These are phyloP conservation scores for Aphanomyces euteiches DNA, from an alignment of 352 stramenopile species.

Conservation along the genomic window DNA sequence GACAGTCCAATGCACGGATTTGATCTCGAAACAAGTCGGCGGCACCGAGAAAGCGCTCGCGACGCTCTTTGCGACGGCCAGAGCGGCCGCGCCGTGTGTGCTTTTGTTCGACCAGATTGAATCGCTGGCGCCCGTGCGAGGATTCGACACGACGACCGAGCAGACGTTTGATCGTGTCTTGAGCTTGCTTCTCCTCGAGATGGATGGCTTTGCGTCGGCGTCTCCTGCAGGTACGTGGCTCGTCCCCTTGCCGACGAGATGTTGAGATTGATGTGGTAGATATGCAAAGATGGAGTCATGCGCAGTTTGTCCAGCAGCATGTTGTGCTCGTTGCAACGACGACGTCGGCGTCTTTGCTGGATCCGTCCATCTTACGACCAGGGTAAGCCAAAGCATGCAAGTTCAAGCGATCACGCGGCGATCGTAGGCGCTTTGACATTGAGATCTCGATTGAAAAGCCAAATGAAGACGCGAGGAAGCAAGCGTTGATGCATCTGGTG, in stretches of 20 bases:
- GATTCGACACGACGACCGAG: constrained; percentile 89
- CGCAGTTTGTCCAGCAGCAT: constrained; percentile 72
- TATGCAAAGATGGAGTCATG: constrained; percentile 27
- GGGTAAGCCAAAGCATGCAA: constrained; percentile 44
- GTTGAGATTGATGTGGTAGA: constrained; percentile 34
- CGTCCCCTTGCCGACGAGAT: background rate
- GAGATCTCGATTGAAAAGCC: constrained; percentile 67
- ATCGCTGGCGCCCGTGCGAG: constrained; percentile 76
- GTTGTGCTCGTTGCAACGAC: constrained; percentile 84
- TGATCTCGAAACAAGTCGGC: constrained; percentile 85
- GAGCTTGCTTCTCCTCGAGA: constrained; percentile 87
- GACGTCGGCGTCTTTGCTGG: constrained; percentile 62
- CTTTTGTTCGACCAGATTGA: constrained; percentile 93
- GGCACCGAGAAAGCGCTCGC: constrained; percentile 85
- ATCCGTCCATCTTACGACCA: constrained; percentile 81
- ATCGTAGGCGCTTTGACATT: constrained; percentile 70
- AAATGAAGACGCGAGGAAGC: constrained; percentile 45
- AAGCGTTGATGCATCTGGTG: constrained; percentile 53
- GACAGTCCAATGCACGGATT: constrained; percentile 82
- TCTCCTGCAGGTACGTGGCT: constrained; percentile 38
- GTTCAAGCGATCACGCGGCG: background rate
- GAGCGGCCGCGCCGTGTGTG: constrained; percentile 82
- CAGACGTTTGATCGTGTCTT: constrained; percentile 90
- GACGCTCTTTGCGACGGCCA: constrained; percentile 83
- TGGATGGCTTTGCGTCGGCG: constrained; percentile 81